A percentile compares a stretch with the other conserved stretches of the same genome.
Evolutionary conservation across 2,329 filamentous ascomycete genomes (phyloP).

Genomic region (Thermothelomyces thermophilus): DNA sequence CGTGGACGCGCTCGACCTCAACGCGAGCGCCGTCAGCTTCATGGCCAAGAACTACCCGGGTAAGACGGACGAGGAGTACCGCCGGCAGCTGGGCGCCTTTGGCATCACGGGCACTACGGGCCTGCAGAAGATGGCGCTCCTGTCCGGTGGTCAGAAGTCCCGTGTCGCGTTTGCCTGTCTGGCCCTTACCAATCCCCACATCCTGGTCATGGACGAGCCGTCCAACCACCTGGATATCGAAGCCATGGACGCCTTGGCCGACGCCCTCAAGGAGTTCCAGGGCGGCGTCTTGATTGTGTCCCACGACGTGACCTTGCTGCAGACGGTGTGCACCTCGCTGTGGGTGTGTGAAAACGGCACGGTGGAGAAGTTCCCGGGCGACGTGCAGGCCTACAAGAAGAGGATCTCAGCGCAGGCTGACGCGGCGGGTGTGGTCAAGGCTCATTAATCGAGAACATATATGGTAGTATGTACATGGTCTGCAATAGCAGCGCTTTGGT

Average conservation of each 20-base stretch:
- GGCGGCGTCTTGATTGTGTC: slow-evolving; percentile 97
- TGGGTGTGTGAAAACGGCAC: slow-evolving; percentile 96
- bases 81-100: slow-evolving; percentile 85
- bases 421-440: slow-evolving; percentile 74
- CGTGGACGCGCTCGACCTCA: slow-evolving; percentile 90
- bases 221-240: slow-evolving; percentile 99
- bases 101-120: slow-evolving; percentile 91
- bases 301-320: slow-evolving; percentile 98
- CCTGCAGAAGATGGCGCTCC: slow-evolving; percentile 86
- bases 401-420: slow-evolving; percentile 85
- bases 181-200: slow-evolving; percentile 88
- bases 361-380: slow-evolving; percentile 92
- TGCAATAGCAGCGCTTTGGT: too few relatives aligned
- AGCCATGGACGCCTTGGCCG: slow-evolving; percentile 91
- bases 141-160: slow-evolving; percentile 97
- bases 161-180: slow-evolving; percentile 97
- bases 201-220: slow-evolving; percentile 95
- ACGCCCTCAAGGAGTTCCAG: slow-evolving; percentile 78
- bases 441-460: slow-evolving; percentile 38
- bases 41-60: slow-evolving; percentile 92
- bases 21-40: slow-evolving; percentile 83
- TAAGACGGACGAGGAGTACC: slow-evolving; percentile 92
- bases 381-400: slow-evolving; percentile 97
- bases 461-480: background rate
- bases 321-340: slow-evolving; percentile 87